Base-by-base conservation (phyloP, 2,329 filamentous ascomycete genomes). In the Coleophoma eucalyptorum region DNA sequence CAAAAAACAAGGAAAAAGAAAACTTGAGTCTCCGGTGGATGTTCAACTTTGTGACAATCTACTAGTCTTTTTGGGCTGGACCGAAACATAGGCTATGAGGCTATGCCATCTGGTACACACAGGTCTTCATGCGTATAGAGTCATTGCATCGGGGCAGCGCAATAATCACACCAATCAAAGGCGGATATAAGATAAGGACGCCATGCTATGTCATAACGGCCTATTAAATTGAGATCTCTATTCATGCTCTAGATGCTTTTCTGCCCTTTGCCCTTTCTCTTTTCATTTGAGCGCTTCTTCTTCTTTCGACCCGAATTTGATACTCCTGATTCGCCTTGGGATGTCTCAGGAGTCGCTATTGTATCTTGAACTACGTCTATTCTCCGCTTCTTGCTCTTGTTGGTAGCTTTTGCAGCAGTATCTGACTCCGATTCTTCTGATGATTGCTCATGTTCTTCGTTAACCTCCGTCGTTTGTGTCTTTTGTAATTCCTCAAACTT, bases 401-500 rank as follows among this genome's bases (percentile, higher is more conserved):
- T 55, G 3, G 43, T 20, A 15, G 34, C 18, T 19, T 54, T 48
- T 31, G 41, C 19, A 33, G 42, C 13, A n/a, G 46, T 43, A 41
- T 55, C 48, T 2, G 53, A 55, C 10, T 44, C 49, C 12, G 57
- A 56, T 18, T 57, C 56, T 53, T 46, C 54, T 7, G 55, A 59
- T 16, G 49, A 55, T 48, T 63, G 64, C 45, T 59, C 55, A 43
- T 65, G 64, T 43, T 69, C 72, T 11, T 69, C 50, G 6, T 50
- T 49, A 31, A 60, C 56, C 41, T 63, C 63, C 13, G 59, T 59
- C 50, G 69, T 72, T 33, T 54, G 61, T 26, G 50, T 48, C 37
- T 69, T 72, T 13, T 71, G 69, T 12, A 74, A 45, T 49, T 72
- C 62, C 12, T 69, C 65, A 21, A 75, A 74, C 55, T 73, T 78